phyloP scores from a whole-genome alignment of 208 protist species.

The Willaertia magna region DNA sequence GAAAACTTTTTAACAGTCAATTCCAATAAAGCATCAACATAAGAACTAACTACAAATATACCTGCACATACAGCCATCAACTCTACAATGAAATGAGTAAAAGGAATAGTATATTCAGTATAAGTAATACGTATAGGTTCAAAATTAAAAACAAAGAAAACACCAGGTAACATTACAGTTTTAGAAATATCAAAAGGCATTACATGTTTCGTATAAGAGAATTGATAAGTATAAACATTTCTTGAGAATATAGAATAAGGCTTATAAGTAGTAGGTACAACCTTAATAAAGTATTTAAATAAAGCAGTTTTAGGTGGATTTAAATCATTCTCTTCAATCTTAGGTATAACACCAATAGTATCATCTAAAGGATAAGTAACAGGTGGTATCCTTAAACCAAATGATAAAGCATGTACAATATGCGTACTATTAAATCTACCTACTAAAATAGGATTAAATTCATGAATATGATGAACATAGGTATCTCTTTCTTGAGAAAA shows the following conservation, averaged over 20 bases:
- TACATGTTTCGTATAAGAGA: constrained; percentile 67
- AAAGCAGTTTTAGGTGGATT: constrained; percentile 36
- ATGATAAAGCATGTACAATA: constrained; percentile 55
- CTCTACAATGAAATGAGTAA: constrained; percentile 45
- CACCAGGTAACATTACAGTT: constrained; percentile 37
- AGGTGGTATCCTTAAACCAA: constrained; percentile 56
- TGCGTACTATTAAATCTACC: constrained; percentile 52
- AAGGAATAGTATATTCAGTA: constrained; percentile 30
- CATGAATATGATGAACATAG: constrained; percentile 34
- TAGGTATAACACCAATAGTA: constrained; percentile 24
- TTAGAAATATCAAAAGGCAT: background rate
- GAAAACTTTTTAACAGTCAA: background rate
- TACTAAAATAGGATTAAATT: constrained; percentile 43
- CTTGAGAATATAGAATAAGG: constrained; percentile 1
- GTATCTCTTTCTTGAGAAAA: constrained; percentile 7
- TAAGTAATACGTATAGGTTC: constrained; percentile 42
- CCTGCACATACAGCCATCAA: constrained; percentile 65
- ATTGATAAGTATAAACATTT: constrained; percentile 57
- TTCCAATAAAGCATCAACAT: constrained; percentile 37
- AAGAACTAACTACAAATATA: constrained; percentile 55
- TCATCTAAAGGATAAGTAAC: constrained; percentile 50
- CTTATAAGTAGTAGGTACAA: constrained; percentile 56
- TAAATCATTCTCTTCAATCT: background rate
- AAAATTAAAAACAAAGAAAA: constrained; percentile 70
- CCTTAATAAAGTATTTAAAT: constrained; percentile 67